phyloP scores from a whole-genome alignment of 768 basidiomycete species.

The Xerocomus brunneocitrinus region DNA sequence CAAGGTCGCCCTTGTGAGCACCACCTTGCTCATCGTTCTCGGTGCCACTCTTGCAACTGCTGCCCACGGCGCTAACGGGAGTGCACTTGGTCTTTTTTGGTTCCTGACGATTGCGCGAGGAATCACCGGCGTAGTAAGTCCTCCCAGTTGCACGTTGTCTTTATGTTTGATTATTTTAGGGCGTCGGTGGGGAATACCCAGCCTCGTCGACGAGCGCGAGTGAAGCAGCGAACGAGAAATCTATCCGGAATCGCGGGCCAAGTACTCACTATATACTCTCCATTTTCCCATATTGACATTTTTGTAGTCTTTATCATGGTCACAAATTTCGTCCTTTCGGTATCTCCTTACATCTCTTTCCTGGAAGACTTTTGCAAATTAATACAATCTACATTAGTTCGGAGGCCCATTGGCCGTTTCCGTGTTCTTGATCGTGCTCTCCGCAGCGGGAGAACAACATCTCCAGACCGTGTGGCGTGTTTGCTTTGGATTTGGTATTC shows the following conservation, averaged over 20 bases:
- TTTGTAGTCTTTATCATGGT: slow-evolving; percentile 65
- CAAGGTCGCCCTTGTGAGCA: slow-evolving; percentile 67
- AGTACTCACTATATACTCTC: slow-evolving; percentile 29
- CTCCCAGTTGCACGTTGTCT: neutral
- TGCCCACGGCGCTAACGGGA: slow-evolving; percentile 57
- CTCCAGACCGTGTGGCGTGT: slow-evolving; percentile 65
- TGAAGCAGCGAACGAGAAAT: slow-evolving; percentile 71
- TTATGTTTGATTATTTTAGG: slow-evolving; percentile 32
- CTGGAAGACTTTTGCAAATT: neutral
- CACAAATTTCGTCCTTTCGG: slow-evolving; percentile 65
- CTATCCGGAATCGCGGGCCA: slow-evolving; percentile 55
- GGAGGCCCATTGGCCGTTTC: slow-evolving; percentile 64
- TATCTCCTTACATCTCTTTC: slow-evolving; percentile 25
- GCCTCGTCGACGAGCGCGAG: slow-evolving; percentile 65
- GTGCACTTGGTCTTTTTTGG: slow-evolving; percentile 62
- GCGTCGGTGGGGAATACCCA: slow-evolving; percentile 77
- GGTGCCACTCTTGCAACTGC: slow-evolving; percentile 67
- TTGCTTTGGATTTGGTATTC: slow-evolving; percentile 59
- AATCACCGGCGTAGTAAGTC: slow-evolving; percentile 57
- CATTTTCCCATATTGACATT: neutral
- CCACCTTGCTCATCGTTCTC: slow-evolving; percentile 64
- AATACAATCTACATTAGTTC: slow-evolving; percentile 36
- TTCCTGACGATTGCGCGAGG: slow-evolving; percentile 69
- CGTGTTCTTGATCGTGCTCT: slow-evolving; percentile 64
- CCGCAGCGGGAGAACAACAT: slow-evolving; percentile 59